Conservation (phyloP, 2,329 filamentous ascomycete genomes). For the Botryotinia calthae region DNA sequence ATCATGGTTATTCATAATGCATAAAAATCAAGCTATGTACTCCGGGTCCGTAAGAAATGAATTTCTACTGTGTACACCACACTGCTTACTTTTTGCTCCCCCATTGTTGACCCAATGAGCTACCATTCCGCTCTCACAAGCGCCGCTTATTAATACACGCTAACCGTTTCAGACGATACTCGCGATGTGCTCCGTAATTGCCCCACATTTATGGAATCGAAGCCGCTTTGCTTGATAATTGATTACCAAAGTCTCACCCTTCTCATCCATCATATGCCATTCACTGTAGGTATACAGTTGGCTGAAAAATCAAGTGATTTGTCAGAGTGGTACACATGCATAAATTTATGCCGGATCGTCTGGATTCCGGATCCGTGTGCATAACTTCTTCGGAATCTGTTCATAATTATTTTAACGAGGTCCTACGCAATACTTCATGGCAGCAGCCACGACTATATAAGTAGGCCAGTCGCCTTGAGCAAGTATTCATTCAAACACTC, state of each 20-base stretch:
- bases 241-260: not conserved
- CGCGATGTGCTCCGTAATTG: not conserved
- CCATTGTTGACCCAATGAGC: not conserved
- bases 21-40: not conserved
- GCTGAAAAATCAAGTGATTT: not conserved
- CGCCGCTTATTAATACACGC: not conserved
- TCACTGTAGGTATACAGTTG: not conserved
- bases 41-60: not conserved
- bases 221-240: not conserved
- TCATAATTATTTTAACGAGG: not conserved
- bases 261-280: not conserved
- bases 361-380: not conserved
- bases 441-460: not conserved
- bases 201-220: not conserved
- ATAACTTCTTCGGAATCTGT: not conserved
- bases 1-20: not conserved
- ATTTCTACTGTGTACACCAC: not conserved
- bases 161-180: not conserved
- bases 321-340: not conserved
- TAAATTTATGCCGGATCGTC: not conserved
- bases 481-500: not conserved
- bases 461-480: not conserved
- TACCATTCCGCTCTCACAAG: not conserved
- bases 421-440: not conserved
- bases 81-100: not conserved